Percentiles rank a stretch among this genome's conserved stretches.
Evolutionary conservation across 1,284 basidiomycete genomes (phyloP).

Genomic region (Malassezia globosa): DNA sequence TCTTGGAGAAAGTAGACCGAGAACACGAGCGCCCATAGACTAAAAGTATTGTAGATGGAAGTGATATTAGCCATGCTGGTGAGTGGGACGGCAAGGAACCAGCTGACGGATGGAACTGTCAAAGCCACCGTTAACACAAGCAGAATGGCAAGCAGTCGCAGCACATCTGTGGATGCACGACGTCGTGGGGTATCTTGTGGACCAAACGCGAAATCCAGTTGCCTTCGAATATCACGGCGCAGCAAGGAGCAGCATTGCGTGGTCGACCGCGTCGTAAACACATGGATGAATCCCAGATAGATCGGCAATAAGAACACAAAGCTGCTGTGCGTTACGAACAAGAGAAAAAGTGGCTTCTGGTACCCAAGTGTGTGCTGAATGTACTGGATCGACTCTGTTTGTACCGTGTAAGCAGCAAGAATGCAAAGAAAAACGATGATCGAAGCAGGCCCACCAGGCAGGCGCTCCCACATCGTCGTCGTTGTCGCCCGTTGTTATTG

Average conservation of each 20-base stretch:
- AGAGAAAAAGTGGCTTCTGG: slow-evolving; percentile 38
- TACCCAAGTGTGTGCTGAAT: slow-evolving; percentile 40
- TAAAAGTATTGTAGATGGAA: slow-evolving; percentile 45
- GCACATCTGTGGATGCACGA: not conserved
- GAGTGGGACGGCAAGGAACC: slow-evolving; percentile 43
- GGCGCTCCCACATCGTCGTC: not conserved
- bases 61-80: slow-evolving; percentile 47
- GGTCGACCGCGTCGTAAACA: slow-evolving; percentile 20
- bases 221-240: slow-evolving; percentile 21
- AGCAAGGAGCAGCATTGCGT: slow-evolving; percentile 32
- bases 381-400: slow-evolving; percentile 45
- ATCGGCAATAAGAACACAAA: slow-evolving; percentile 37
- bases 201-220: slow-evolving; percentile 1
- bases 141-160: slow-evolving; percentile 22
- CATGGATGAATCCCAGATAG: slow-evolving; percentile 30
- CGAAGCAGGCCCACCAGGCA: slow-evolving; percentile 19
- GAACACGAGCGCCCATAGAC: slow-evolving; percentile 45
- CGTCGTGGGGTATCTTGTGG: not conserved
- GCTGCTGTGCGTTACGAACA: slow-evolving; percentile 38
- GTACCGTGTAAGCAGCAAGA: slow-evolving; percentile 37
- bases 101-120: slow-evolving; percentile 40
- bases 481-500: too few species aligned
- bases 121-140: slow-evolving; percentile 34
- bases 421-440: slow-evolving; percentile 32
- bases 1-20: slow-evolving; percentile 43